phyloP scores from a whole-genome alignment of 2,329 filamentous ascomycete species.

The Aspergillus aculeatus region DNA sequence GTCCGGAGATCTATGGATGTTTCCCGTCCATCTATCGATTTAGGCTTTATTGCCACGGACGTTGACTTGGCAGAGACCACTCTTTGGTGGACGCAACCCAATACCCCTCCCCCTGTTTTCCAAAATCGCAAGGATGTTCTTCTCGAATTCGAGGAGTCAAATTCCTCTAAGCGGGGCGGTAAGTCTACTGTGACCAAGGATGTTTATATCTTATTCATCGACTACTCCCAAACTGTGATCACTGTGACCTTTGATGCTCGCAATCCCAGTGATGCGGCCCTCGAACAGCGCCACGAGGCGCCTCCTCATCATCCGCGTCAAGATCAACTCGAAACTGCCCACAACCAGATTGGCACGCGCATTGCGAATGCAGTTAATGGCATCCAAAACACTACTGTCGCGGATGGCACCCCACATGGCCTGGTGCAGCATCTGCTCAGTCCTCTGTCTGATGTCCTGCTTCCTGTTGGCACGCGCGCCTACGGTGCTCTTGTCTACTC shows the following conservation, averaged over 20 bases:
- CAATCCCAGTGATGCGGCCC: constrained; percentile 67
- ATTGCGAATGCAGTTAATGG: constrained; percentile 69
- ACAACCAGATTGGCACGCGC: constrained; percentile 74
- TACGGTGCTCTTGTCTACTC: constrained; percentile 92
- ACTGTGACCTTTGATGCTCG: constrained; percentile 75
- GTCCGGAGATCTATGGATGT: constrained; percentile 71
- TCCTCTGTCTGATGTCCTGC: constrained; percentile 69
- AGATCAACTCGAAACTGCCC: constrained; percentile 86
- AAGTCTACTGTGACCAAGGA: constrained; percentile 73
- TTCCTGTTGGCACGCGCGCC: constrained; percentile 80
- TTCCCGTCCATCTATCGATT: constrained; percentile 69
- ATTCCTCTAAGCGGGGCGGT: constrained; percentile 66
- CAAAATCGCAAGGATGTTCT: constrained; percentile 81
- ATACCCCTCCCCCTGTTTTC: constrained; percentile 75
- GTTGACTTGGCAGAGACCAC: constrained; percentile 72
- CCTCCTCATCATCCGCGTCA: constrained; percentile 81
- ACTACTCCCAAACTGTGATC: constrained; percentile 93
- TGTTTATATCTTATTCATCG: constrained; percentile 84
- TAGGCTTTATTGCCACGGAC: constrained; percentile 83
- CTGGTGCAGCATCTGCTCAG: constrained; percentile 78
- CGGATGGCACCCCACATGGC: constrained; percentile 75
- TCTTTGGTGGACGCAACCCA: constrained; percentile 84
- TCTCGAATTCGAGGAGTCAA: constrained; percentile 77
- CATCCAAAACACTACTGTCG: constrained; percentile 77
- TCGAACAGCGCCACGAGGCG: constrained; percentile 84